phyloP scores from a whole-genome alignment of 805 yeast species.

The Ogataea pilisensis region DNA sequence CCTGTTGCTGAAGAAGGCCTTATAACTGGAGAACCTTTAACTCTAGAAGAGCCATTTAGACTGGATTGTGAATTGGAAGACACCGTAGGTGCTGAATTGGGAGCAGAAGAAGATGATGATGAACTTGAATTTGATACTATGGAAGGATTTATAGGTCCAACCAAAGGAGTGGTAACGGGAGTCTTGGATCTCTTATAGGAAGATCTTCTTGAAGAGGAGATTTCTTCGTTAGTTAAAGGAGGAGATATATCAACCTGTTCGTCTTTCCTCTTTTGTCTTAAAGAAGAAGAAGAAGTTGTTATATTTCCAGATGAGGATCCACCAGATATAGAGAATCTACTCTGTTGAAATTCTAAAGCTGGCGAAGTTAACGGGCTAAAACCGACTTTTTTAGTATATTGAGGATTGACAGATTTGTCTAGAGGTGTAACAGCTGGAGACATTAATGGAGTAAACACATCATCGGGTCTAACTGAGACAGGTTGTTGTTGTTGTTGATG shows the following conservation, averaged over 20 bases:
- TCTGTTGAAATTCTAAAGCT: constrained; percentile 49
- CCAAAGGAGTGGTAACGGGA: constrained; percentile 37
- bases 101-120: neutral
- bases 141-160: constrained; percentile 29
- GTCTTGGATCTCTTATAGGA: constrained; percentile 35
- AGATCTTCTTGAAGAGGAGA: constrained; percentile 11
- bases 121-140: constrained; percentile 2
- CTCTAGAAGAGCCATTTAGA: neutral
- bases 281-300: constrained; percentile 9
- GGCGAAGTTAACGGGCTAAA: constrained; percentile 63
- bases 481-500: constrained; percentile 1
- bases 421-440: constrained; percentile 73
- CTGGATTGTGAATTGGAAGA: no score
- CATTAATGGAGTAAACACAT: constrained; percentile 68
- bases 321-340: constrained; percentile 9
- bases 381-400: constrained; percentile 16
- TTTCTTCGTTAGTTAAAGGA: constrained; percentile 20
- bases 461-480: constrained; percentile 46
- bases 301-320: constrained; percentile 8
- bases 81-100: no score
- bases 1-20: constrained; percentile 5
- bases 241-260: constrained; percentile 19
- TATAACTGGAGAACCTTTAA: constrained; percentile 5
- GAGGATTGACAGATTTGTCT: constrained; percentile 31
- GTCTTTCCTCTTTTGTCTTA: constrained; percentile 29